These are phyloP conservation scores for Stygiomarasmius scandens DNA, from an alignment of 1,284 basidiomycete species.

Conservation along the genomic window DNA sequence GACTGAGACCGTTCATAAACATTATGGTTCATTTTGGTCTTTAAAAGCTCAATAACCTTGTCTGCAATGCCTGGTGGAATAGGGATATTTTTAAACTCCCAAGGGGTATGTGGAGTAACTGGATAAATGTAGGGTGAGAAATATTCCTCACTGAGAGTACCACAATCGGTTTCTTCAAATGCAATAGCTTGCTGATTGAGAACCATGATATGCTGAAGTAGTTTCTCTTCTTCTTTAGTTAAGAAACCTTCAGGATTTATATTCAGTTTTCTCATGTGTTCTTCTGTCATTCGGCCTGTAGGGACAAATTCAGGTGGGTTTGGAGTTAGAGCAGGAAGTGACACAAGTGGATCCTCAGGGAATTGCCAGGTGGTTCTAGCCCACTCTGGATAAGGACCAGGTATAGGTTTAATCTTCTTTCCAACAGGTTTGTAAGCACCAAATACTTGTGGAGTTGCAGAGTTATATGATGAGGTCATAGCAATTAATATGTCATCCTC, in stretches of 20 bases:
- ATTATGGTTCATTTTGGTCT: constrained; percentile 25
- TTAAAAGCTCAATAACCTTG: constrained; percentile 23
- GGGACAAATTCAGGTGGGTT: constrained; percentile 23
- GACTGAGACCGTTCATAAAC: constrained; percentile 33
- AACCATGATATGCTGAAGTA: constrained; percentile 26
- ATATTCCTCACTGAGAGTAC: no score
- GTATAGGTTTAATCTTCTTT: constrained; percentile 19
- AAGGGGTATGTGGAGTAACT: constrained; percentile 30
- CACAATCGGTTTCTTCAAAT: constrained; percentile 20
- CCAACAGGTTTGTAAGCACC: constrained; percentile 20
- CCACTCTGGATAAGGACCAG: constrained; percentile 20
- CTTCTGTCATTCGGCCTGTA: constrained; percentile 14
- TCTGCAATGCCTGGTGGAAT: constrained; percentile 12
- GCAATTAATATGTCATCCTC: no score
- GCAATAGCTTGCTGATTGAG: constrained; percentile 28
- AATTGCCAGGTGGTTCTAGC: constrained; percentile 15
- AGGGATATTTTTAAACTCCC: constrained; percentile 11
- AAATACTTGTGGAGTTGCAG: background rate
- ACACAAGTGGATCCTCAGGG: constrained; percentile 18
- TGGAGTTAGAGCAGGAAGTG: constrained; percentile 13
- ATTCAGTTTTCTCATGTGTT: constrained; percentile 15
- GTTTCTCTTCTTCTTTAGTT: constrained; percentile 29
- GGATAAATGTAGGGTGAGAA: constrained; percentile 10
- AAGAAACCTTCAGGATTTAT: constrained; percentile 28
- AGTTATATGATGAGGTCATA: no score